A percentile compares a stretch with the other conserved stretches of the same genome.
Conservation (phyloP, 257 asterid species). For the Plantago elongata region DNA sequence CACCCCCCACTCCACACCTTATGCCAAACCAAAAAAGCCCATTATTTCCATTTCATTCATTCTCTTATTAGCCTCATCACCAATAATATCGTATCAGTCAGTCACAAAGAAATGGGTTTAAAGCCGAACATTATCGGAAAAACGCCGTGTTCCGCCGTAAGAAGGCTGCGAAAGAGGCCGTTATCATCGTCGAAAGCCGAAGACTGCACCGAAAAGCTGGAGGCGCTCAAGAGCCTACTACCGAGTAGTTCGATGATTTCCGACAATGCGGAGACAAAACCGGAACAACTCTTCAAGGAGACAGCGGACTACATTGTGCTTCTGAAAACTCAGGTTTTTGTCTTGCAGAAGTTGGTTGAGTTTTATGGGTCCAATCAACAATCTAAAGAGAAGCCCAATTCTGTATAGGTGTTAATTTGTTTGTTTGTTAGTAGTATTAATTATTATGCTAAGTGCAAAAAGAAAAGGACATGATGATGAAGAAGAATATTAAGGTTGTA, state of each 20-base stretch:
- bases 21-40: too few species aligned
- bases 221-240: conserved; percentile 48
- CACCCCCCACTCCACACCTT: too few species aligned
- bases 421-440: conserved; percentile 2
- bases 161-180: conserved; percentile 41
- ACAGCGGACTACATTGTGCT: conserved; percentile 62
- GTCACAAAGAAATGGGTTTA: conserved; percentile 55
- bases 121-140: conserved; percentile 26
- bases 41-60: too few species aligned
- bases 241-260: conserved; percentile 17
- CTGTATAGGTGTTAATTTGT: conserved; percentile 20
- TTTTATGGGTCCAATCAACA: conserved; percentile 35
- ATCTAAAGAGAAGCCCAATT: conserved; percentile 20
- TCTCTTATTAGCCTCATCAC: too few species aligned
- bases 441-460: not conserved
- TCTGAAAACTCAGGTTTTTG: conserved; percentile 43
- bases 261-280: conserved; percentile 21
- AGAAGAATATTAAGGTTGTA: too few species aligned
- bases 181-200: conserved; percentile 28
- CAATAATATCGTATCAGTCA: too few species aligned
- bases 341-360: conserved; percentile 52
- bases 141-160: conserved; percentile 14
- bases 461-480: too few species aligned
- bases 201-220: conserved; percentile 43
- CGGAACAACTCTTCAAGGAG: conserved; percentile 49